phyloP scores from a whole-genome alignment of 1,284 basidiomycete species.

The Fomitopsis palustris region DNA sequence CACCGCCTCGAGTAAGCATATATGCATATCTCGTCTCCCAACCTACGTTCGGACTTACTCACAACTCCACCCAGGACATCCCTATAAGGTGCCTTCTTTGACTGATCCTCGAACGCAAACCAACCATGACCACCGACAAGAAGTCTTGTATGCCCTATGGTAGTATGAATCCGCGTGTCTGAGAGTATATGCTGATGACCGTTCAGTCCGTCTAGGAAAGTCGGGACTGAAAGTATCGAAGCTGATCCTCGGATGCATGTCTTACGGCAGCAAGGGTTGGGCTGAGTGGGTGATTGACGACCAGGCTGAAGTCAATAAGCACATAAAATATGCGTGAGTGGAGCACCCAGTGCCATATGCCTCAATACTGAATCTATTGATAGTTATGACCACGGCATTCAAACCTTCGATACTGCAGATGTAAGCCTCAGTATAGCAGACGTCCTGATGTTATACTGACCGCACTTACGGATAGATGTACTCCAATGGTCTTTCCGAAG shows the following conservation, averaged over 20 bases:
- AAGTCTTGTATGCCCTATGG: too few relatives aligned
- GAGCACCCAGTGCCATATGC: background rate
- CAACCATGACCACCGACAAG: too few relatives aligned
- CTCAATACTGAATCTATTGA: background rate
- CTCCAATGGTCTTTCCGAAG: conserved; percentile 47
- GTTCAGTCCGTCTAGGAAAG: conserved; percentile 42
- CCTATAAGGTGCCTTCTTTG: too few relatives aligned
- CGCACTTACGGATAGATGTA: conserved; percentile 30
- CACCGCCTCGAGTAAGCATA: too few relatives aligned
- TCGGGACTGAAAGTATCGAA: conserved; percentile 43
- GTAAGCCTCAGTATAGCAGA: conserved; percentile 21
- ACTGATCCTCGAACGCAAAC: too few relatives aligned
- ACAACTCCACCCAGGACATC: too few relatives aligned
- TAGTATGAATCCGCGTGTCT: too few relatives aligned
- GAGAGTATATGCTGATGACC: too few relatives aligned
- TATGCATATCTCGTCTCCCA: too few relatives aligned
- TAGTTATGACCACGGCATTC: conserved; percentile 40
- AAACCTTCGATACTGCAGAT: conserved; percentile 50
- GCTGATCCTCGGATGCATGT: conserved; percentile 42
- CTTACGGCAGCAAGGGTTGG: conserved; percentile 38
- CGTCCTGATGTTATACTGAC: background rate
- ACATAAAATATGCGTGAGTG: conserved; percentile 37
- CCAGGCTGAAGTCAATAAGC: conserved; percentile 36
- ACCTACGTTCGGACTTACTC: too few relatives aligned
- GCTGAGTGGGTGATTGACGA: conserved; percentile 35